Base-by-base conservation (phyloP, 768 basidiomycete genomes). In the Aureoboletus auriporus region DNA sequence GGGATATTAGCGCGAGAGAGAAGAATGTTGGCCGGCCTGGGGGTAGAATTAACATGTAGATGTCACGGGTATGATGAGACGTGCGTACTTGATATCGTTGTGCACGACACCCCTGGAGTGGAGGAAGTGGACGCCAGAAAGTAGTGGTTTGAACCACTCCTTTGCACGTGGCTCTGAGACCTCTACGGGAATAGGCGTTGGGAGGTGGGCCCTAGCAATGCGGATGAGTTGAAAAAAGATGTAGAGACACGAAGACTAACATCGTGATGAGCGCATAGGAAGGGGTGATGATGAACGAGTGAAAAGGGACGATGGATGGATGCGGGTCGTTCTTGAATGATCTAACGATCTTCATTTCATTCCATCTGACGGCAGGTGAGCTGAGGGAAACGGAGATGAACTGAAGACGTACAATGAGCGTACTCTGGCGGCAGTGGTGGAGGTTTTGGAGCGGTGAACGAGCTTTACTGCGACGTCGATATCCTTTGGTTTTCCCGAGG, bases 291-390 rank as follows among this genome's bases (percentile, higher is more conserved):
- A 95, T 86, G 75, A 98, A 97, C 4, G 89, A 86, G 60, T 93
- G 85, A 69, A 98, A 97, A 10, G 83, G 81, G 52, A 98, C 88
- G 68, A 98, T 86, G 52, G 89, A 89, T 0, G 93, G 93, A 63
- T 97, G 95, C 8, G 85, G 82, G 58, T 92, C 86, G 39, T 82
- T 70, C 71, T 87, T 88, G 67, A 97, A 82, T 10, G 83, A 74
- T 57, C 89, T 78, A 50, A 97, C 83, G 58, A 94, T 87, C 77
- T 95, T 95, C 93, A 94, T 94, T 73, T 97, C 93, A 62, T 93
- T 94, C 93, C 93, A 93, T 71, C 89, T 92, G n/a, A 39, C 29
- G 20, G 20, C 14, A 8, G 6, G 29, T 61, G 51, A 46, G 43
- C 12, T 8, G 31, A 43, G 47, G 5, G n/a, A 39, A 38, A 20